Base-by-base conservation (phyloP, 2,329 filamentous ascomycete species). In the Cadophora malorum region DNA sequence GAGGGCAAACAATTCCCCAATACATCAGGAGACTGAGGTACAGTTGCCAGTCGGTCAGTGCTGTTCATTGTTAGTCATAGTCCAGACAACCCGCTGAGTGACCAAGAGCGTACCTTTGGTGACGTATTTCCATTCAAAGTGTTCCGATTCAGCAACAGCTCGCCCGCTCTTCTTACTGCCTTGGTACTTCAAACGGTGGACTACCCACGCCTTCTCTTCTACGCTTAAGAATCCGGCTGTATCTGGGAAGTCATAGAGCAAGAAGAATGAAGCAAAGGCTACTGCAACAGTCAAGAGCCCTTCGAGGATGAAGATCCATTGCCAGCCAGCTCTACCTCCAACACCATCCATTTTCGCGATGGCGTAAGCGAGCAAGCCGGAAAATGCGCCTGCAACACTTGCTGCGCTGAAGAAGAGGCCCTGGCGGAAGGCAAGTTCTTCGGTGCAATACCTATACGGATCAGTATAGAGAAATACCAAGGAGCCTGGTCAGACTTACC, bases 1-100 rank as follows among this genome's bases (percentile, higher is more conserved):
- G 75, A 21, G 81, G 81, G 64, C 79, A 81, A 38, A 83, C 80
- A 63, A 89, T 88, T n/a, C 88, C 87, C 83, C 88, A 90, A 74
- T 89, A 90, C 60, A 91, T 86, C 63, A 90, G 81, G 4, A 64
- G 45, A 60, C 55, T 65, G 12, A 59, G 55, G 50, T 71, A 84
- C 41, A 83, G 79, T 70, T 84, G 82, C 81, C 81, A 83, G 69
- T 84, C 82, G 14, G 78, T 72, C 60, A 84, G 80, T 0, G 81
- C 81, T 59, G 21, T 16, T 33, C 14, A 9, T 23, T 38, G 25
- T 52, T 61, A 60, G 56, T 23, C 23, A 2, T 14, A n/a, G 3
- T 28, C 19, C 47, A 38, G 19, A 59, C 10, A n/a, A 28, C 1
- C 19, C 12, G 14, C 10, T 52, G 28, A 45, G n/a, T 19, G 38